Conservation (phyloP, 2,329 filamentous ascomycete species). For the Cercospora sp. region DNA sequence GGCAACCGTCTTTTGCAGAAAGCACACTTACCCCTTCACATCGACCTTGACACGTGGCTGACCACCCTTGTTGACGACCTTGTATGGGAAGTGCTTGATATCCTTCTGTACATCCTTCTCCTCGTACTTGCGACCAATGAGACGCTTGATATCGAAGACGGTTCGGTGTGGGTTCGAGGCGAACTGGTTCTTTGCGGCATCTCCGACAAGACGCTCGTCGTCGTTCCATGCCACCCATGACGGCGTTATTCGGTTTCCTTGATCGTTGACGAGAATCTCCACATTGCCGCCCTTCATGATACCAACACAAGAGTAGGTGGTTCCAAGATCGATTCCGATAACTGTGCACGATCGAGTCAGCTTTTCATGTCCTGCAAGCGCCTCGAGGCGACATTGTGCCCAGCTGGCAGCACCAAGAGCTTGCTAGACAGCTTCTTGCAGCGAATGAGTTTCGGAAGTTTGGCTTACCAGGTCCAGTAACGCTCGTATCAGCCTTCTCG, state of each 20-base stretch:
- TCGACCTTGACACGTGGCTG: constrained; percentile 83
- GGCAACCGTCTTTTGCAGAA: neutral
- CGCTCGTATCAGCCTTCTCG: constrained; percentile 75
- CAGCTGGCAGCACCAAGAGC: neutral
- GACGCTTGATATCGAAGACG: constrained; percentile 53
- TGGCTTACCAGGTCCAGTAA: constrained; percentile 63
- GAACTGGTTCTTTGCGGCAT: constrained; percentile 93
- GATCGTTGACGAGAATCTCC: constrained; percentile 93
- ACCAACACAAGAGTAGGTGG: constrained; percentile 84
- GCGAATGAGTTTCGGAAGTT: neutral
- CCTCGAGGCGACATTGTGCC: neutral
- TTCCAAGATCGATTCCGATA: constrained; percentile 94
- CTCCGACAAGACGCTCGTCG: constrained; percentile 93
- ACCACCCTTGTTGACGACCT: constrained; percentile 82
- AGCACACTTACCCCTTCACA: constrained; percentile 53
- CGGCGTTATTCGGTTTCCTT: constrained; percentile 93
- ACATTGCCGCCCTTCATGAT: constrained; percentile 96
- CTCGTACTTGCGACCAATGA: constrained; percentile 55
- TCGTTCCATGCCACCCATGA: constrained; percentile 69
- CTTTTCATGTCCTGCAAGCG: neutral
- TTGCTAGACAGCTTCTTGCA: neutral
- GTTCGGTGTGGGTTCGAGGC: constrained; percentile 53
- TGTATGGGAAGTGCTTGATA: constrained; percentile 98
- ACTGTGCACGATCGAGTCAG: constrained; percentile 51
- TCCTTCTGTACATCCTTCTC: constrained; percentile 84